Base-by-base conservation (phyloP, 2,329 filamentous ascomycete species). In the Aspergillus awamori region DNA sequence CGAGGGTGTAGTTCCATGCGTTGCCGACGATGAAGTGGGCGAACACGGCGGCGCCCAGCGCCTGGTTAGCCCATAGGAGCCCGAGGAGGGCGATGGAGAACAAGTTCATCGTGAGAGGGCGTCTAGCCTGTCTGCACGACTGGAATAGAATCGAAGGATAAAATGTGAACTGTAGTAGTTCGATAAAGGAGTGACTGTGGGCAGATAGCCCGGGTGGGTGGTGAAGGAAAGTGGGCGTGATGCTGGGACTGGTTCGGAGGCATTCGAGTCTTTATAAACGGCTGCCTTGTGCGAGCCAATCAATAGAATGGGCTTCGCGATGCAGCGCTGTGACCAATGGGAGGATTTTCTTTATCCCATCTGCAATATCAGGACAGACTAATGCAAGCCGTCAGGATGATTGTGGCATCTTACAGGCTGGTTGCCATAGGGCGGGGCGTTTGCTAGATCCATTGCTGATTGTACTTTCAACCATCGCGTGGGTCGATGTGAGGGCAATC, bases 1-100 rank as follows among this genome's bases (percentile, higher is more conserved):
- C 33, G 1, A 58, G 30, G 1, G 58, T 57, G 24, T 62, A 67
- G 28, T 65, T 56, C 5, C 38, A 53, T 1, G 65, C 51, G 48
- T 67, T 67, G 17, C 33, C 54, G 10, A 57, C 41, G 15, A 57
- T 57, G 43, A 57, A 57, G 36, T 57, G 54, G 28, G 54, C 54
- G 26, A 57, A 57, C 8, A 49, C 45, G 22, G 45, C 45, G 20
- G 41, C 41, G 41, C 41, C 20, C 41, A 45, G 41, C 41, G 41
- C 41, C 5, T 45, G 41, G 10, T 45, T 45, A 5, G 41, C 41
- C 20, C 8, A 24, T 11, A 24, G 17, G 0, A 45, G 41, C 41
- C 41, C 41, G 41, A 45, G 10, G 10, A 45, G 20, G 41, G 20
- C 7, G 5, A 24, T 24, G 41, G 10, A 45, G 10, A 24, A 10